A percentile compares a stretch with the other conserved stretches of the same genome.
phyloP scores from a whole-genome alignment of 768 basidiomycete genomes.

The Lactarius trivialis region DNA sequence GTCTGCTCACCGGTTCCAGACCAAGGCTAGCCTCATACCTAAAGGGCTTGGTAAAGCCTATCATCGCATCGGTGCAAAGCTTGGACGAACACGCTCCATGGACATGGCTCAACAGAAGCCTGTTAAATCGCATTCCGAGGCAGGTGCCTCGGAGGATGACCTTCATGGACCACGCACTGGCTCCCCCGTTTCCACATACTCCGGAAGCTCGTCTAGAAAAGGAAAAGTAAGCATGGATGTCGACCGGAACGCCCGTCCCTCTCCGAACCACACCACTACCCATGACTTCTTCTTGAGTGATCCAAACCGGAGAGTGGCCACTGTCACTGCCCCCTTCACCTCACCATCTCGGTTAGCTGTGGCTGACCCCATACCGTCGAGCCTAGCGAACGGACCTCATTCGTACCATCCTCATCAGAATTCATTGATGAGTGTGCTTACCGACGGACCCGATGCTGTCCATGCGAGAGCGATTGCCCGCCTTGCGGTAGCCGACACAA shows the following conservation, averaged over 20 bases:
- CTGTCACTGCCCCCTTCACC: background rate
- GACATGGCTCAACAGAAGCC: constrained; percentile 2
- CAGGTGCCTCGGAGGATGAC: background rate
- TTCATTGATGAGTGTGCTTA: background rate
- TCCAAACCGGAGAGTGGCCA: constrained; percentile 1
- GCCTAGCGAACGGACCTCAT: background rate
- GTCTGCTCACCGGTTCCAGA: constrained; percentile 5
- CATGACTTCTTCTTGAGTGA: background rate
- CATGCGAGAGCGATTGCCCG: constrained; percentile 3
- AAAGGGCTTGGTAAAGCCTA: constrained; percentile 12
- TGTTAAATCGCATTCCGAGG: background rate
- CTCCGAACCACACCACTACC: background rate
- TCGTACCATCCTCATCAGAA: background rate
- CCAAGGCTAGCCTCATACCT: constrained; percentile 5
- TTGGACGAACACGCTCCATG: constrained; percentile 7
- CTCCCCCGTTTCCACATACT: constrained; percentile 6
- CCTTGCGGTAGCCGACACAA: background rate
- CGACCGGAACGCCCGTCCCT: constrained; percentile 1
- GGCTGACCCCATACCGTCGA: background rate
- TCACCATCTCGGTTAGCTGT: background rate
- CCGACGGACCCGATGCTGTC: background rate
- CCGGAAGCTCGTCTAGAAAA: constrained; percentile 16
- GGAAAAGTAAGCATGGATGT: constrained; percentile 15
- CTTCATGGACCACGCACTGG: background rate
- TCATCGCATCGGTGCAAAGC: constrained; percentile 13